A percentile compares a stretch with the other conserved stretches of the same genome.
Evolutionary conservation across 805 yeast species (phyloP).

Genomic region (Schwanniomyces occidentalis): DNA sequence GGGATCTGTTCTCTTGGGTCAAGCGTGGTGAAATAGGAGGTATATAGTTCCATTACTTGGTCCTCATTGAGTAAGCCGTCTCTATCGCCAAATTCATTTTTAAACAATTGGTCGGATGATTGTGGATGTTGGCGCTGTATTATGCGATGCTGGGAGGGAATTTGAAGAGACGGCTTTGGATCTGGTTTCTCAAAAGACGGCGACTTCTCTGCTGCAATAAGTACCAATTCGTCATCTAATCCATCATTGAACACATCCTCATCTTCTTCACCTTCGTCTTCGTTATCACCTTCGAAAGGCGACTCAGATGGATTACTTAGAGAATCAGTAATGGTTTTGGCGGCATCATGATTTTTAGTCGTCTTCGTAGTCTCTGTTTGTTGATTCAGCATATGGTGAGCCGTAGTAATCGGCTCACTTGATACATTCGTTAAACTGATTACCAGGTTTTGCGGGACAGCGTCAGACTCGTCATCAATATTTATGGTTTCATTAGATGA

Average conservation of each 20-base stretch:
- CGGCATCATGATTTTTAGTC: no score
- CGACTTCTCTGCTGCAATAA: conserved; percentile 7
- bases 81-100: conserved; percentile 5
- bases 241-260: conserved; percentile 26
- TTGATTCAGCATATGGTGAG: no score
- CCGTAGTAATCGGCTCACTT: no score
- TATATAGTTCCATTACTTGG: conserved; percentile 41
- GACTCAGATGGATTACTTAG: no score
- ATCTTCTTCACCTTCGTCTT: conserved; percentile 9
- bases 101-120: conserved; percentile 3
- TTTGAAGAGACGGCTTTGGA: no score
- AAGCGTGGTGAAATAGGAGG: conserved; percentile 32
- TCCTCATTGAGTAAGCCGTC: conserved; percentile 44
- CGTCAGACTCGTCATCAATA: conserved; percentile 12
- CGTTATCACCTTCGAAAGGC: conserved; percentile 3
- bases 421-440: no score
- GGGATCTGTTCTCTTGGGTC: conserved; percentile 16
- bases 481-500: conserved; percentile 2
- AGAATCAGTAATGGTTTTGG: no score
- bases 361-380: no score
- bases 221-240: conserved; percentile 21
- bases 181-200: not conserved
- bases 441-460: no score
- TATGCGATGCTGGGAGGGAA: no score
- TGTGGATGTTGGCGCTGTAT: no score